phyloP scores from a whole-genome alignment of 768 basidiomycete genomes.

The Rhodotorula sphaerocarpa region DNA sequence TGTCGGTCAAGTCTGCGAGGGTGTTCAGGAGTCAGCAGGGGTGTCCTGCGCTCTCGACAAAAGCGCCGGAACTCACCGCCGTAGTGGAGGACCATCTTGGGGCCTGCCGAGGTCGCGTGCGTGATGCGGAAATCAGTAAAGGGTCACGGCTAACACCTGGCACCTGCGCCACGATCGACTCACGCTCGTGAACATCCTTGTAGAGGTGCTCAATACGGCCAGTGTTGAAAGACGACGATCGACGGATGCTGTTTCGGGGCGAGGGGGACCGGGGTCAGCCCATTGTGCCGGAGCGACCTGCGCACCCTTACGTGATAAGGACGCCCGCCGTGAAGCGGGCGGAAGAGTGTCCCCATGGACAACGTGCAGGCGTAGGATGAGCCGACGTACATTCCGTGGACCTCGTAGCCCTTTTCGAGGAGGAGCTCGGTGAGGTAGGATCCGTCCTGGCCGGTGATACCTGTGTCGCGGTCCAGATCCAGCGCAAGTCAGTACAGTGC shows the following conservation, averaged over 20 bases:
- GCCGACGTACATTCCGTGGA: slow-evolving; percentile 44
- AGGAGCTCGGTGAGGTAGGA: slow-evolving; percentile 71
- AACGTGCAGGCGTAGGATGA: too few species aligned
- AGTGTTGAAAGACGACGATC: slow-evolving; percentile 97
- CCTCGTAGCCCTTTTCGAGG: slow-evolving; percentile 46
- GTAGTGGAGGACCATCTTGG: slow-evolving; percentile 44
- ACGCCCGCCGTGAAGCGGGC: too few species aligned
- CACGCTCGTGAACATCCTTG: slow-evolving; percentile 84
- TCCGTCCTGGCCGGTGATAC: slow-evolving; percentile 93
- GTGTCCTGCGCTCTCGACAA: neutral
- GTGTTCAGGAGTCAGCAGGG: neutral
- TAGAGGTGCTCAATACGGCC: slow-evolving; percentile 88
- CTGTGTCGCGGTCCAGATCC: too few species aligned
- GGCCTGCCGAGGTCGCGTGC: slow-evolving; percentile 17
- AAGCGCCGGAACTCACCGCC: slow-evolving; percentile 29
- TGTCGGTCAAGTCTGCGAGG: slow-evolving; percentile 80
- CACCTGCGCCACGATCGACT: slow-evolving; percentile 39
- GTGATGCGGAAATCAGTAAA: neutral
- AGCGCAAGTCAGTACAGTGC: neutral
- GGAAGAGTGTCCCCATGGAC: too few species aligned
- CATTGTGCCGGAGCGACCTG: too few species aligned
- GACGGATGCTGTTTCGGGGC: slow-evolving; percentile 92
- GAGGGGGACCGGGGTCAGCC: neutral
- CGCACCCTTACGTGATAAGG: too few species aligned
- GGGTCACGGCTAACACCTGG: neutral